phyloP scores from a whole-genome alignment of 2,329 filamentous ascomycete genomes.

The Beauveria varroae region DNA sequence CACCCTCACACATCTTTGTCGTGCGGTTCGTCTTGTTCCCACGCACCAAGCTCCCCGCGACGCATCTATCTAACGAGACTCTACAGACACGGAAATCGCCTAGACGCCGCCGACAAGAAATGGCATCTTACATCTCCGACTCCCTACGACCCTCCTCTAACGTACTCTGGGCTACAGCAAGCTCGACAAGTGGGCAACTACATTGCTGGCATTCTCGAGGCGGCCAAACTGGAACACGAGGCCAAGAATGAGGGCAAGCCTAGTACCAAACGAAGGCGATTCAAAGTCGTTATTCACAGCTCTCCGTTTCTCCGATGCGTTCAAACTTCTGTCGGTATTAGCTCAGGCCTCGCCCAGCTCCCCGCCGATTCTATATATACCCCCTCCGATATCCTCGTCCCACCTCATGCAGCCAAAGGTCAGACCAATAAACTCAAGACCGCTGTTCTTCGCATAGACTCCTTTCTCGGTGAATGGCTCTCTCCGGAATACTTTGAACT shows the following conservation, averaged over 20 bases:
- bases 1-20: conserved; percentile 37
- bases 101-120: conserved; percentile 88
- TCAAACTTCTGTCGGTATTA: conserved; percentile 84
- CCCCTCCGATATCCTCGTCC: conserved; percentile 28
- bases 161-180: conserved; percentile 90
- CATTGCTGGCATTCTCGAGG: conserved; percentile 66
- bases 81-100: conserved; percentile 75
- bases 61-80: not conserved
- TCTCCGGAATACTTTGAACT: conserved; percentile 88
- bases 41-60: conserved; percentile 9
- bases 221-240: conserved; percentile 39
- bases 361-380: conserved; percentile 25
- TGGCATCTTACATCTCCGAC: conserved; percentile 92
- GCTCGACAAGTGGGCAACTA: conserved; percentile 72
- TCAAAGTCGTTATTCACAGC: conserved; percentile 78
- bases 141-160: conserved; percentile 91
- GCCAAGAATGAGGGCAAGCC: conserved; percentile 18
- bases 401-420: conserved; percentile 21
- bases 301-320: conserved; percentile 93
- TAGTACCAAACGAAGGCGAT: conserved; percentile 45
- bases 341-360: conserved; percentile 68
- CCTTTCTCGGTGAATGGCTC: conserved; percentile 93
- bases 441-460: conserved; percentile 70
- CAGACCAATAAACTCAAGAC: conserved; percentile 38
- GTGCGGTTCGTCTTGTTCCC: conserved; percentile 29